These are phyloP conservation scores for Ustilago tritici DNA, from an alignment of 1,284 basidiomycete species.

Conservation along the genomic window DNA sequence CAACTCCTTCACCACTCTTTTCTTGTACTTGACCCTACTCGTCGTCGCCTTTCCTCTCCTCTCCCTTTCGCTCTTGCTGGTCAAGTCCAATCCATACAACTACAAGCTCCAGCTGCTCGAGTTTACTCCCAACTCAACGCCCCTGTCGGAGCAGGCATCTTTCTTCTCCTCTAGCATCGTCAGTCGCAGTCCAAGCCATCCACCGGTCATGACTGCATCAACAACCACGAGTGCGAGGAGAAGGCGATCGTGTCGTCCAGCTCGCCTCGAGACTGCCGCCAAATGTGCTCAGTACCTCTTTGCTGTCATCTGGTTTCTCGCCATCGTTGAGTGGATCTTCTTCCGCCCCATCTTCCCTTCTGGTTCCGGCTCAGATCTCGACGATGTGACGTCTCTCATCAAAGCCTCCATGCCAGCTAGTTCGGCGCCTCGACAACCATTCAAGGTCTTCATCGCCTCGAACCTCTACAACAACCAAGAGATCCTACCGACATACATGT, in stretches of 20 bases:
- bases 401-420: slow-evolving; percentile 1
- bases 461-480: slow-evolving; percentile 61
- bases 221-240: background rate
- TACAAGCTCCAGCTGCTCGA: slow-evolving; percentile 19
- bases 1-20: slow-evolving; percentile 41
- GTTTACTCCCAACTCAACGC: slow-evolving; percentile 8
- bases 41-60: slow-evolving; percentile 35
- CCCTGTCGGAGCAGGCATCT: slow-evolving; percentile 4
- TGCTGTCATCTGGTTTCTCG: slow-evolving; percentile 32
- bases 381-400: slow-evolving; percentile 11
- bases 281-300: slow-evolving; percentile 26
- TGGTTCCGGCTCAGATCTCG: background rate
- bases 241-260: slow-evolving; percentile 12
- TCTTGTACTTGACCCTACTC: slow-evolving; percentile 37
- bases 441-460: slow-evolving; percentile 54
- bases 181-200: background rate
- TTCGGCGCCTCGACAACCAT: slow-evolving; percentile 1
- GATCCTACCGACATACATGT: slow-evolving; percentile 51
- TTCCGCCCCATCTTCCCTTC: slow-evolving; percentile 17
- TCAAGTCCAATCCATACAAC: slow-evolving; percentile 7
- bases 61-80: slow-evolving; percentile 20
- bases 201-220: background rate
- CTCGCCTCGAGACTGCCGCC: slow-evolving; percentile 8
- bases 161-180: slow-evolving; percentile 7
- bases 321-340: slow-evolving; percentile 31